These are phyloP conservation scores for Corymbia citriodora DNA, from an alignment of 441 rosid genomes.

Conservation along the genomic window DNA sequence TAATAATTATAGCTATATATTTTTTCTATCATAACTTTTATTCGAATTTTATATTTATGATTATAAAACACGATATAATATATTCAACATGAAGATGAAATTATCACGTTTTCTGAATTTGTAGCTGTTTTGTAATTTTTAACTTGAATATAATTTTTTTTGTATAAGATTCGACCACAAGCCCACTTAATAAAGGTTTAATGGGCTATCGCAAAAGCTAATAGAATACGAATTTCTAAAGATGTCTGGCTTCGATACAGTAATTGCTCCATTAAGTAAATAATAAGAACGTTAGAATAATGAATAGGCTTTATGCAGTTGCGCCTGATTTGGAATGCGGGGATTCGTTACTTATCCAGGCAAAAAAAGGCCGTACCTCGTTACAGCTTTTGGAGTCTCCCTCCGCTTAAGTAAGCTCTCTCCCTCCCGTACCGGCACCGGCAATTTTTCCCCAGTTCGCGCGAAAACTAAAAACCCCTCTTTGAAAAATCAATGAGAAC, in stretches of 20 bases:
- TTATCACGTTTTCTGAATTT: background rate
- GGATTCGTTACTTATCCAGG: background rate
- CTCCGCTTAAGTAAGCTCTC: background rate
- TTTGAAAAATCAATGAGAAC: background rate
- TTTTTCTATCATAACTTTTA: background rate
- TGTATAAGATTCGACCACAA: fast-evolving
- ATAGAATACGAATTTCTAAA: background rate
- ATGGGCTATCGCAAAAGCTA: background rate
- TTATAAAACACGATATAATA: background rate
- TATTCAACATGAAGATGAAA: background rate
- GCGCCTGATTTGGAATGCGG: background rate
- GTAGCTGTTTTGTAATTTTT: background rate
- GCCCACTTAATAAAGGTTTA: background rate
- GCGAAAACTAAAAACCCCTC: background rate
- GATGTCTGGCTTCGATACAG: background rate
- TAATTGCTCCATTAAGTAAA: background rate
- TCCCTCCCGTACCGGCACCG: background rate
- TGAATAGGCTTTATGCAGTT: background rate
- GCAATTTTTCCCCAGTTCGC: background rate
- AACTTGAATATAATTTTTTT: background rate
- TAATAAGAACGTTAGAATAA: background rate
- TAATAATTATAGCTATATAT: background rate
- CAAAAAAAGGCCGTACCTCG: background rate
- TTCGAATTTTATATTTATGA: background rate
- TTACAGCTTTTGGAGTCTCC: background rate